Evolutionary conservation across 2,329 filamentous ascomycete species (phyloP), one percentile per base, ranked within the genome.

Genomic region (Fusarium sp.): DNA sequence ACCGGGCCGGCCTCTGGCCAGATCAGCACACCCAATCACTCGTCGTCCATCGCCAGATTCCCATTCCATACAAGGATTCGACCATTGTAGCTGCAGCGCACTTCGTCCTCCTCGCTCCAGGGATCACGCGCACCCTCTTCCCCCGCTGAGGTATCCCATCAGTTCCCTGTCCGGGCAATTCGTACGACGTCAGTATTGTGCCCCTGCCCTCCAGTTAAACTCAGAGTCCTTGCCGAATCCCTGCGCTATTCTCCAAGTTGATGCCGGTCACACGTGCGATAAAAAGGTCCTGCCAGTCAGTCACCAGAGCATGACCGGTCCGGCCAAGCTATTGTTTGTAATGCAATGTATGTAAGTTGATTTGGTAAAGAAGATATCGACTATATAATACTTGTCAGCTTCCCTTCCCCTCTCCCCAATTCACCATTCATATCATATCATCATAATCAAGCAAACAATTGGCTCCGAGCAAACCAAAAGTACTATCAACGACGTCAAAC

Each of bases 21-120:
- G 38, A 66, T 71, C 68, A 66, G 55, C 68, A 57, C 58, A 70
- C 61, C 50, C 58, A 67, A 68, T 48, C 60, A 48, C 37, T 52
- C 58, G 9, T 47, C 41, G 18, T 47, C 29, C 42, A 53, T 52
- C 47, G 37, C 43, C 62, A 60, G 39, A 54, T 52, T 49, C 26
- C 16, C 41, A 12, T 54, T 41, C 20, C 26, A 43, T 37, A 46
- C 35, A 38, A 57, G 44, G 29, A 16, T 42, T 42, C 33, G 48
- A 16, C 24, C 28, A 53, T 43, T 31, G 26, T 21, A 39, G 50
- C 20, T 35, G 21, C 46, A 39, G n/a, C 63, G 56, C 63, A 67
- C 49, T 66, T 66, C 55, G n/a, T 50, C 52, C 57, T 67, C 63
- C 33, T 58, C 20, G 33, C 24, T 52, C 33, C 54, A 56, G 20